These are phyloP conservation scores for Solanum etuberosum DNA, from an alignment of 257 asterid species.

Conservation along the genomic window DNA sequence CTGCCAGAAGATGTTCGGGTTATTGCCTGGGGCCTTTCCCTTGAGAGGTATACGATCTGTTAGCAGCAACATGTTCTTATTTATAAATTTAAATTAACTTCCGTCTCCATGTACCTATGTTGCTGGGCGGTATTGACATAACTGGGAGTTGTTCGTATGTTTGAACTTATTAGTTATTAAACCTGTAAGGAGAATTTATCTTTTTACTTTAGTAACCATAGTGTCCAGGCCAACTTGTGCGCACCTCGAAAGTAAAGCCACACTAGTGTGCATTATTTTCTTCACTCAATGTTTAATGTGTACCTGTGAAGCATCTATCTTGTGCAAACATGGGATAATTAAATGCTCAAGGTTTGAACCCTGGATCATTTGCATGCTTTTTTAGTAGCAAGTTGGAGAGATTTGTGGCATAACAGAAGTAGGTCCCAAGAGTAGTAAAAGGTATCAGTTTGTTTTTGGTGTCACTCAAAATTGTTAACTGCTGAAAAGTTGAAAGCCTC, in stretches of 20 bases:
- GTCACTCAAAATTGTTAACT: not conserved
- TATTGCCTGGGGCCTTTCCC: slow-evolving; percentile 99
- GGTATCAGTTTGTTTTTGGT: not conserved
- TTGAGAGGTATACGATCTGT: slow-evolving; percentile 55
- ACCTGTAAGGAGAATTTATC: not conserved
- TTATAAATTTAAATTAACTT: not conserved
- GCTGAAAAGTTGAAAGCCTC: not conserved
- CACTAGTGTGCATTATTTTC: not conserved
- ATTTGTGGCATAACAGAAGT: not conserved
- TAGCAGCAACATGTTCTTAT: not conserved
- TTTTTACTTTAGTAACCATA: too few species aligned
- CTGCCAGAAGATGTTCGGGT: slow-evolving; percentile 93
- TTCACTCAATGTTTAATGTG: not conserved
- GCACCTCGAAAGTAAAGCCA: too few species aligned
- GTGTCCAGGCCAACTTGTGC: too few species aligned
- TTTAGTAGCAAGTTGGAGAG: not conserved
- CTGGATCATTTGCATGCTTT: not conserved
- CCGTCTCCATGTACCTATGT: not conserved
- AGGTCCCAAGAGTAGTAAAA: not conserved
- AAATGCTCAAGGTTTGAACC: not conserved
- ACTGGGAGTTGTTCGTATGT: not conserved
- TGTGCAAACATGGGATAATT: not conserved
- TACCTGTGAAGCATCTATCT: not conserved
- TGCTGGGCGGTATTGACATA: not conserved
- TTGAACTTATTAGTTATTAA: not conserved